phyloP scores from a whole-genome alignment of 75 land plant genomes.

The Cupressus sempervirens region DNA sequence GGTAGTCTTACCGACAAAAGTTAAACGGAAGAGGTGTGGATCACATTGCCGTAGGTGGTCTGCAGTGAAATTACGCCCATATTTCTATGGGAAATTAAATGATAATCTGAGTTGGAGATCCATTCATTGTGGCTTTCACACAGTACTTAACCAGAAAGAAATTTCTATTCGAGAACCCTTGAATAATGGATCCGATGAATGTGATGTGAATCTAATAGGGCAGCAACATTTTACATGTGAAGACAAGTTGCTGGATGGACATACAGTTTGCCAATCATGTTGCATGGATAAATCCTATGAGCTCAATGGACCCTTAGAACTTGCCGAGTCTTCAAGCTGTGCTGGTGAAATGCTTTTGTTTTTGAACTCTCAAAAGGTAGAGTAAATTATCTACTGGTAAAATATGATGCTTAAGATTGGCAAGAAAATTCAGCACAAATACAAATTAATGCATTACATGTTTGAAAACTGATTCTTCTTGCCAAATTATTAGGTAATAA shows the following conservation, averaged over 20 bases:
- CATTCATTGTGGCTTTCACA: conserved; percentile 16
- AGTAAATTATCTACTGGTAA: background rate
- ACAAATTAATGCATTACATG: background rate
- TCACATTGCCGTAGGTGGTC: background rate
- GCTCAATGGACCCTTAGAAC: conserved; percentile 23
- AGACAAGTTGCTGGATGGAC: conserved; percentile 18
- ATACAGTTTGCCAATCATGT: conserved; percentile 21
- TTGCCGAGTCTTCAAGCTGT: conserved; percentile 22
- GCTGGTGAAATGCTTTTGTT: conserved; percentile 41
- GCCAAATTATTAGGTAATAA: background rate
- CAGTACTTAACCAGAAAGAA: conserved; percentile 27
- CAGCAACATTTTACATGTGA: conserved; percentile 33
- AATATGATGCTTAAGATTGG: background rate
- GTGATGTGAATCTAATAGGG: conserved; percentile 31
- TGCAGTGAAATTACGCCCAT: background rate
- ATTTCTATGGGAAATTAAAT: background rate
- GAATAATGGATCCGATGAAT: conserved; percentile 33
- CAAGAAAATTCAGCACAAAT: background rate
- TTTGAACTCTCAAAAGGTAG: conserved; percentile 80
- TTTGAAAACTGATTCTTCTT: background rate
- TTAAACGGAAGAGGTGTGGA: background rate
- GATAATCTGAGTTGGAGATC: background rate
- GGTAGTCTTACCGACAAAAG: background rate
- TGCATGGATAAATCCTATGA: conserved; percentile 39
- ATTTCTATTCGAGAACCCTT: conserved; percentile 18